Percentiles rank a stretch among this genome's conserved stretches.
Evolutionary conservation across 2,329 filamentous ascomycete species (phyloP).

Genomic region (Phialemoniopsis sp.): DNA sequence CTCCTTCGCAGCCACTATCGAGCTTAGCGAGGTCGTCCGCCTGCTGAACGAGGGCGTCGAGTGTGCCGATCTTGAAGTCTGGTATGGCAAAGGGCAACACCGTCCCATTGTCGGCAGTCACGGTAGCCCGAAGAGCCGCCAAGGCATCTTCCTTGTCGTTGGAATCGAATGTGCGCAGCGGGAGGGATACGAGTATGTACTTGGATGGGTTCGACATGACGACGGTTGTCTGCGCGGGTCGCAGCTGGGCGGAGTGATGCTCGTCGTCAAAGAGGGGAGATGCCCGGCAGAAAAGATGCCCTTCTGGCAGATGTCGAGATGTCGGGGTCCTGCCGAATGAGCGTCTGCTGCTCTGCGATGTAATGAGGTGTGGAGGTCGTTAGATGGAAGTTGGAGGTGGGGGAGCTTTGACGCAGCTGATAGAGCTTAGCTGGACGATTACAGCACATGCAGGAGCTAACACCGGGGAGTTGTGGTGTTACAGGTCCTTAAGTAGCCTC

Average conservation of each 20-base stretch:
- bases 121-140: slow-evolving; percentile 66
- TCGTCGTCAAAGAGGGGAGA: too few species aligned
- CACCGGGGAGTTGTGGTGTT: too few species aligned
- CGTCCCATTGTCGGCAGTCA: slow-evolving; percentile 70
- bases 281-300: too few species aligned
- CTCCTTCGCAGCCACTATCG: slow-evolving; percentile 70
- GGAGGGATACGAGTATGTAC: slow-evolving; percentile 88
- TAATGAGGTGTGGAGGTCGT: too few species aligned
- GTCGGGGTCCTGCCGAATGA: too few species aligned
- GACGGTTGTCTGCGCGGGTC: slow-evolving; percentile 12
- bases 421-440: too few species aligned
- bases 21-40: slow-evolving; percentile 93
- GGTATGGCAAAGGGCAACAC: slow-evolving; percentile 79
- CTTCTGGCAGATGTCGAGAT: too few species aligned
- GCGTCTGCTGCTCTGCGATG: too few species aligned
- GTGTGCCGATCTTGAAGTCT: slow-evolving; percentile 94
- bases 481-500: too few species aligned
- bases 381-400: too few species aligned
- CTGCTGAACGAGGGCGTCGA: slow-evolving; percentile 92
- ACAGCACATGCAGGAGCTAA: too few species aligned
- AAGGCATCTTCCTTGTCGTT: slow-evolving; percentile 79
- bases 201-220: slow-evolving; percentile 46
- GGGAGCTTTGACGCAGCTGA: too few species aligned
- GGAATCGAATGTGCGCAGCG: slow-evolving; percentile 79
- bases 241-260: slow-evolving; percentile 1